A percentile compares a stretch with the other conserved stretches of the same genome.
These are phyloP conservation scores for Capsicum rhomboideum DNA, from an alignment of 257 asterid species.

Conservation along the genomic window DNA sequence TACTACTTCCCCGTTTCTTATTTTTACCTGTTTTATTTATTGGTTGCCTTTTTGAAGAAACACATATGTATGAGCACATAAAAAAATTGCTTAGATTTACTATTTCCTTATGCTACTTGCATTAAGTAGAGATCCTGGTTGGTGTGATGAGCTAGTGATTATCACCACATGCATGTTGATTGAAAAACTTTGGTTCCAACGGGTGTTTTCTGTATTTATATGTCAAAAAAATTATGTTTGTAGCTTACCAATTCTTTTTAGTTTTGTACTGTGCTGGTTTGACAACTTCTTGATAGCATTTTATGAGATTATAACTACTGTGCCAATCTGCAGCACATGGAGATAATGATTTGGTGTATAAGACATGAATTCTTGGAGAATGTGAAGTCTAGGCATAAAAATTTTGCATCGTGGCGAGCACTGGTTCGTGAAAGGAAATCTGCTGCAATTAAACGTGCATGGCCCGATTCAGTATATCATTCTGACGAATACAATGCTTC, in stretches of 20 bases:
- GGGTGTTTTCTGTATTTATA: not conserved
- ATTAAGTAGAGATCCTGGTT: not conserved
- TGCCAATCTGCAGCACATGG: constrained; percentile 61
- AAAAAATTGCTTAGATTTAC: not conserved
- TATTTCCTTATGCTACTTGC: not conserved
- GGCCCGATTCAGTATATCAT: constrained; percentile 51
- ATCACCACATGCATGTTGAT: not conserved
- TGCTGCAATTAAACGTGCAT: constrained; percentile 64
- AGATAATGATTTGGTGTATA: constrained; percentile 81
- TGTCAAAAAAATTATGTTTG: not conserved
- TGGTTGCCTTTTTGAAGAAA: not conserved
- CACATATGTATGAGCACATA: not conserved
- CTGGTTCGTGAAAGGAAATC: constrained; percentile 61
- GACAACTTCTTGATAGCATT: not conserved
- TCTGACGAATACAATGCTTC: constrained; percentile 32
- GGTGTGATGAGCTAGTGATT: not conserved
- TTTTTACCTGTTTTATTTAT: not conserved
- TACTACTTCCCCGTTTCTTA: not conserved
- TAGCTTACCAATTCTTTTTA: not conserved
- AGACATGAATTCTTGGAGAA: constrained; percentile 68
- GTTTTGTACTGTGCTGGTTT: not conserved
- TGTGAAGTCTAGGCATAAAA: constrained; percentile 44
- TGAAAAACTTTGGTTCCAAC: not conserved
- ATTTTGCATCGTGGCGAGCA: constrained; percentile 54
- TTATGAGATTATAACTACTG: not conserved